Base-by-base conservation (phyloP, 2,329 filamentous ascomycete species). In the Sporothrix curviconia region DNA sequence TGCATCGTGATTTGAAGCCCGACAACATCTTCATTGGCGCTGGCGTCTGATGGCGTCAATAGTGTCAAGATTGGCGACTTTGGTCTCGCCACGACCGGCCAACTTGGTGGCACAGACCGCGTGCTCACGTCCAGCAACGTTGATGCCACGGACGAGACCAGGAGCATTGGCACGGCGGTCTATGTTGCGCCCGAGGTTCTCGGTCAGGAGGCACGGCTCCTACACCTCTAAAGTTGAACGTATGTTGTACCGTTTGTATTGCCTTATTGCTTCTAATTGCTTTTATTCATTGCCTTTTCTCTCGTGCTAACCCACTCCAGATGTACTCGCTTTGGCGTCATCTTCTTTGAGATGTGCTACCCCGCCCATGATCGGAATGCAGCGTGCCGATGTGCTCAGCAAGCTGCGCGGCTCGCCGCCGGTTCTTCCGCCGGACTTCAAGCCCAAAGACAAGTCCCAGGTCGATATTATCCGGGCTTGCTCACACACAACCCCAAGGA, bases 281-380 rank as follows among this genome's bases (percentile, higher is more conserved):
- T 25, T 30, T 12, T 0, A 34, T 17, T 19, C 25, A 14, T 28
- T 37, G 30, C 32, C 7, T 34, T 34, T 8, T 34, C 2, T 36
- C 22, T 2, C 15, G 5, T 50, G 25, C 63, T 66, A 59, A 68
- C 53, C n/a, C 7, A 34, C 36, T 36, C 0, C 57, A 85, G 80
- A 97, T 99, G 92, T 99, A 94, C 69, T 96, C 92, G 0, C 78
- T n/a, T 99, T 42, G 94, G 94, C 0, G 89, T 99, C 62, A 97
- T 99, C 58, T 95, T 99, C 73, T 97, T 96, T 64, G 94, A 99
- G 71, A 99, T 99, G 94, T 95, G 89, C 66, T 92, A 85, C 62
- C 72, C n/a, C 76, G 34, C 78, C 82, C 0, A 76, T 85, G 68
- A 64, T 77, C 11, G 83, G 83, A 4, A 86, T 86, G 82, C 79